Base-by-base conservation (phyloP, 2,329 filamentous ascomycete species). In the Fusarium odoratissimum region DNA sequence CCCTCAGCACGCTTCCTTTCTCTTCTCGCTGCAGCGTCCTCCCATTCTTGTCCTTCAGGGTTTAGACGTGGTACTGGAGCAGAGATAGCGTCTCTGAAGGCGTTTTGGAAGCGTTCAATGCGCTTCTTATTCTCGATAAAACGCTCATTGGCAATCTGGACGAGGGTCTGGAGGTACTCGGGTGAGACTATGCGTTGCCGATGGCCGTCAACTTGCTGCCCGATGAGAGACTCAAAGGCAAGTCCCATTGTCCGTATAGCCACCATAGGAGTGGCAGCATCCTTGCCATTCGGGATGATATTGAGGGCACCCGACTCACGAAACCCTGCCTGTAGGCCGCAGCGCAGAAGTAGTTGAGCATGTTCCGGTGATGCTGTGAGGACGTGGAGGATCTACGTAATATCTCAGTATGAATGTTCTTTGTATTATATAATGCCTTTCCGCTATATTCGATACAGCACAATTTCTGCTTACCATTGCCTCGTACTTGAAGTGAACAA, bases 401-500 rank as follows among this genome's bases (percentile, higher is more conserved):
- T 60, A 52, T 69, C 59, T 79, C 72, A 79, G 76, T 67, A 67
- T 67, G 46, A n/a, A 57, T 71, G 59, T 60, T 58, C 58, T 64
- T 64, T 55, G 46, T 59, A 57, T 65, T 42, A 25, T 41, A 65
- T 75, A 13, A 52, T 44, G 51, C 45, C 25, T 37, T 88, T 60
- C 19, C 23, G 13, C 38, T 30, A 30, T 40, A 49, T 30, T 35
- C 30, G 46, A n/a, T 48, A 51, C 48, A 38, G 57, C 52, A 64
- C 21, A 31, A n/a, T n/a, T 48, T 37, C 35, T 75, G 79, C 90
- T 79, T 87, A 97, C 95, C 94, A 98, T 95, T 8, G 95, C 94
- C 80, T 98, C 95, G 79, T 97, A 98, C 82, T 97, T 96, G 83
- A 97, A 93, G 81, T 95, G 94, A 56, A 97, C 87, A 80, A 89